Base-by-base conservation (phyloP, 306 rosid species). In the Astragalus membranaceus region DNA sequence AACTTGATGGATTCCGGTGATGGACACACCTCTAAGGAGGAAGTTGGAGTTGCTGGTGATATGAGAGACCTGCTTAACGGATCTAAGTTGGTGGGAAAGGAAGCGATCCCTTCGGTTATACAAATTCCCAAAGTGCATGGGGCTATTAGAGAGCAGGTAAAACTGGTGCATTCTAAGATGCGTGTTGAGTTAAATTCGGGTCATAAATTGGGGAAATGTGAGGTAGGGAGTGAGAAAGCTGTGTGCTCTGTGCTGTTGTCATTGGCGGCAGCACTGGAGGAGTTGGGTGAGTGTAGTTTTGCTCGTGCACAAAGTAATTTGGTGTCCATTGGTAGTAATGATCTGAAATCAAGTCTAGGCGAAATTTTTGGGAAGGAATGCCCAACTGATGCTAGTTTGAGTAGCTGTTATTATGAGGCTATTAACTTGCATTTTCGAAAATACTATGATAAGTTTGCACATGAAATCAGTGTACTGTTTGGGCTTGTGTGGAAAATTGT, bases 31-130 rank as follows among this genome's bases (percentile, higher is more conserved):
- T 70, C 81, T 0, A 94, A 94, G 77, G 99, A 88, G 67, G 92
- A 83, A 70, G 91, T 82, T 71, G 91, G 87, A 15, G 96, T 90
- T 8, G 87, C 92, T 13, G 80, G 80, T 36, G 96, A 87, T 63
- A 52, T 90, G 88, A 90, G 84, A 82, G 86, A 83, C 37, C 41
- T 94, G 79, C 82, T 94, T 6, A 94, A 84, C 47, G 98, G 96
- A 9, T 94, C 96, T 5, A 94, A 88, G 77, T 43, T 86, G 74
- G 90, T 88, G 7, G 98, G 98, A 5, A 88, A 85, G 80, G 86
- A 70, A 33, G 69, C 69, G 61, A 46, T 33, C 41, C 82, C 43
- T 10, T 78, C 84, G 0, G 79, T 86, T 10, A 73, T 75, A 1
- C 82, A 46, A 60, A 77, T 91, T 71, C 84, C 86, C 6, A 80